These are phyloP conservation scores for Silene latifolia DNA, from an alignment of 148 eudicot genomes.

Conservation along the genomic window DNA sequence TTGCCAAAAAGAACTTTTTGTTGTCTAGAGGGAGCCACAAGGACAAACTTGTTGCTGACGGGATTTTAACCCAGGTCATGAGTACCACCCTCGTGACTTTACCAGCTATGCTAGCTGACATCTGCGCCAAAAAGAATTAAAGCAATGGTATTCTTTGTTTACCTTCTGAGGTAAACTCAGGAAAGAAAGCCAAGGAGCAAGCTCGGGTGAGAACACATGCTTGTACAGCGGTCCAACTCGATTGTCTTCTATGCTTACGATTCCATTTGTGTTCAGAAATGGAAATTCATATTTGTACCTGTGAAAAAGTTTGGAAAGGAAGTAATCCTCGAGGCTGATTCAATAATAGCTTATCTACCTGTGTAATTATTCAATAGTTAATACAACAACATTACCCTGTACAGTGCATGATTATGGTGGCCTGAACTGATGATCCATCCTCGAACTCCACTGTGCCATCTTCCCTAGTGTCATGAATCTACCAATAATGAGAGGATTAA, in stretches of 20 bases:
- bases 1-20: too few species aligned
- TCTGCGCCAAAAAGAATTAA: neutral
- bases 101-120: too few species aligned
- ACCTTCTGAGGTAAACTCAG: constrained; percentile 44
- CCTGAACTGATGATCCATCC: constrained; percentile 45
- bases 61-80: too few species aligned
- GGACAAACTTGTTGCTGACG: too few species aligned
- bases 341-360: too few species aligned
- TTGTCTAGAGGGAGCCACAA: too few species aligned
- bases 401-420: constrained; percentile 49
- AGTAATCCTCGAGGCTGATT: neutral
- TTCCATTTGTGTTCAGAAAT: constrained; percentile 44
- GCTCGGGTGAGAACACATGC: constrained; percentile 58
- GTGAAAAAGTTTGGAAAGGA: neutral
- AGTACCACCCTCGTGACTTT: too few species aligned
- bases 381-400: constrained; percentile 37
- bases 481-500: neutral
- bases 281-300: constrained; percentile 51
- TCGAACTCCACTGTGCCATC: constrained; percentile 44
- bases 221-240: constrained; percentile 65
- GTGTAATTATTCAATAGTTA: neutral
- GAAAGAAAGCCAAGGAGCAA: constrained; percentile 59
- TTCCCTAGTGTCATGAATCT: constrained; percentile 41
- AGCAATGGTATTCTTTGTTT: neutral
- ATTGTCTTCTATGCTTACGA: constrained; percentile 42